Evolutionary conservation across 2,329 filamentous ascomycete genomes (phyloP).

Genomic region (Talaromyces verruculosus): DNA sequence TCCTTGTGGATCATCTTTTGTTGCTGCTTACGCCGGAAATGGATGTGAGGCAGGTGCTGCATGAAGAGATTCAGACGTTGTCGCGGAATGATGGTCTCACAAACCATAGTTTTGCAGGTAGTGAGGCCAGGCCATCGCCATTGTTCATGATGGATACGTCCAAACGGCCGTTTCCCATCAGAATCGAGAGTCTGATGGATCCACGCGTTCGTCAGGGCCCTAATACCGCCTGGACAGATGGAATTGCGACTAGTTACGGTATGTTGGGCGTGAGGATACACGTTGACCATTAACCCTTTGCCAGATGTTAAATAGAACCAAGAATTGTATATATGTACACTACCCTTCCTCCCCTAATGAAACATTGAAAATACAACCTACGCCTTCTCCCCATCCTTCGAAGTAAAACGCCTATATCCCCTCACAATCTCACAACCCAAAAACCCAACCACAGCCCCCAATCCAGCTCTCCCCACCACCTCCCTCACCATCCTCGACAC

Average conservation of each 20-base stretch:
- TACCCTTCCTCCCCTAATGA: neutral
- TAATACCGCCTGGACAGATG: slow-evolving; percentile 22
- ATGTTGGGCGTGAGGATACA: slow-evolving; percentile 21
- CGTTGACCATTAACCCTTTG: neutral
- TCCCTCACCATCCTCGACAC: neutral
- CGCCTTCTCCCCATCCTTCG: neutral
- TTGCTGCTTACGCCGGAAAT: slow-evolving; percentile 15
- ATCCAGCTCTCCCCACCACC: neutral
- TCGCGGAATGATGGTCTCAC: neutral
- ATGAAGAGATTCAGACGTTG: slow-evolving; percentile 9
- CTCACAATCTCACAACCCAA: slow-evolving; percentile 3
- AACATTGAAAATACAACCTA: neutral
- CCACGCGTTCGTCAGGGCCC: neutral
- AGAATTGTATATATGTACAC: neutral
- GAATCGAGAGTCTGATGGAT: slow-evolving; percentile 12
- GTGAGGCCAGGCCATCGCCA: neutral
- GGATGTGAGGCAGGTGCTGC: neutral
- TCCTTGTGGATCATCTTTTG: slow-evolving; percentile 22
- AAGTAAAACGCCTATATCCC: neutral
- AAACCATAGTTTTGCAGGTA: neutral
- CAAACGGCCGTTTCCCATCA: slow-evolving; percentile 5
- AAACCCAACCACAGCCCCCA: slow-evolving; percentile 4
- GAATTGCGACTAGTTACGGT: slow-evolving; percentile 23
- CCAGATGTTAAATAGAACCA: neutral
- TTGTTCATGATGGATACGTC: neutral